Evolutionary conservation across 1,139 yeast genomes (phyloP), one percentile per base, ranked within the genome.

Genomic region (Suhomyces panamericanus): DNA sequence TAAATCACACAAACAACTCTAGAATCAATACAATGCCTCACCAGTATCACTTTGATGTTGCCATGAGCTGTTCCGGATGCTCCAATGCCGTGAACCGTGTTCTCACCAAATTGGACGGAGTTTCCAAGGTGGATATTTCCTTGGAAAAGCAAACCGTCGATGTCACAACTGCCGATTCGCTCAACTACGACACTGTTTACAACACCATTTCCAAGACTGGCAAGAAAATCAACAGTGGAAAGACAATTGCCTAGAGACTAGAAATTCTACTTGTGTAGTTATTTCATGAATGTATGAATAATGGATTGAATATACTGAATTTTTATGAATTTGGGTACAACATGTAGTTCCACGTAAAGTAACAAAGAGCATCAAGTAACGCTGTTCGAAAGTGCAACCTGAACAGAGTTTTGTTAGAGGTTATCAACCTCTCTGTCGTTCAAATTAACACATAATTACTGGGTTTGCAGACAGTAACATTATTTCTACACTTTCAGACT

Each of bases 181-280:
- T 86, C 33, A 77, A 79, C 45, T 89, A 87, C 61, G 96, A 90
- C 42, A 79, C 85, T 2, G 93, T 93, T 20, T 73, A 85, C 49
- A 83, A 77, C 45, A 82, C 90, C 46, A 91, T 93, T 56, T 74
- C 85, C 51, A 93, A 91, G 73, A 90, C 98, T 1, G 99, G 99
- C 28, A 93, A 91, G 73, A 81, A 82, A 57, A 86, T 93, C 48
- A 73, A 77, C 47, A 75, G 76, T 26, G 96, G 96, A 10, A 75
- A 77, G 47, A 67, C 73, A 28, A 60, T 78, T 50, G 36, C 24
- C 24, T 34, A 34, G 32, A n/a, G 32, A 11, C 5, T 30, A 8
- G 11, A 30, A 13, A 14, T 12, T 6, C 14, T 9, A 13, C 32
- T 30, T 8, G 12, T 11, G 10, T 30, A 13, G 16, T 14, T 13